Percentiles rank a stretch among this genome's conserved stretches.
phyloP scores from a whole-genome alignment of 2,329 filamentous ascomycete species.

The Drechslerella dactyloides region DNA sequence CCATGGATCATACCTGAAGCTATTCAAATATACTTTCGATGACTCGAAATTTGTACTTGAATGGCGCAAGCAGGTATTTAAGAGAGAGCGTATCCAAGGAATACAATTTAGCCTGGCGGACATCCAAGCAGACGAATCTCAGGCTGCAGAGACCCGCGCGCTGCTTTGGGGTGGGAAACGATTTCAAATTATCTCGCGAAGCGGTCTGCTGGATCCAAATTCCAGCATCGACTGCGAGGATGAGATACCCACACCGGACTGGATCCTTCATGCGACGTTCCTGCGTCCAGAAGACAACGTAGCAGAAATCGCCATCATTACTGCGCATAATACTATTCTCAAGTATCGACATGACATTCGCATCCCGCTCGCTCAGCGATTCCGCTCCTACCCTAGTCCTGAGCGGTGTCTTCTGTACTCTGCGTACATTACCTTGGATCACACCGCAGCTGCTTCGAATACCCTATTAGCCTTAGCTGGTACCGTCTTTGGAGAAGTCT shows the following conservation, averaged over 20 bases:
- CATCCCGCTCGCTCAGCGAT: slow-evolving; percentile 54
- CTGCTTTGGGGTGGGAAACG: slow-evolving; percentile 75
- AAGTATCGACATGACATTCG: slow-evolving; percentile 56
- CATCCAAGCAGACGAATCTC: slow-evolving; percentile 14
- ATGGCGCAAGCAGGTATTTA: slow-evolving; percentile 63
- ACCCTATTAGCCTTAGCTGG: slow-evolving; percentile 66
- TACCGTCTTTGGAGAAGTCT: slow-evolving; percentile 91
- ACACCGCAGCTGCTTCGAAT: not conserved
- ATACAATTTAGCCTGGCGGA: slow-evolving; percentile 60
- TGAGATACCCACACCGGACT: slow-evolving; percentile 69
- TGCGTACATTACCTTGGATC: slow-evolving; percentile 67
- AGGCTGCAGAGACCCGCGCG: slow-evolving; percentile 55
- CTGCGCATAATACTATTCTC: slow-evolving; percentile 85
- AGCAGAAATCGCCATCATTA: slow-evolving; percentile 68
- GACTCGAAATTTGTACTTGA: slow-evolving; percentile 52
- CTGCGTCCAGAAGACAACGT: slow-evolving; percentile 57
- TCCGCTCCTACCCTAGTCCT: slow-evolving; percentile 55
- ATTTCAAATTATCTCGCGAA: slow-evolving; percentile 60
- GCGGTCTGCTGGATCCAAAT: slow-evolving; percentile 35
- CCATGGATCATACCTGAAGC: slow-evolving; percentile 66
- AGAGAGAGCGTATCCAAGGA: slow-evolving; percentile 75
- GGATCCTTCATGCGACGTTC: slow-evolving; percentile 74
- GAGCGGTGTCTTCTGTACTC: slow-evolving; percentile 86
- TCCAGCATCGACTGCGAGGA: slow-evolving; percentile 53
- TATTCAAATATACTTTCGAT: slow-evolving; percentile 63